phyloP scores from a whole-genome alignment of 805 yeast species.

The Lachancea nothofagi region DNA sequence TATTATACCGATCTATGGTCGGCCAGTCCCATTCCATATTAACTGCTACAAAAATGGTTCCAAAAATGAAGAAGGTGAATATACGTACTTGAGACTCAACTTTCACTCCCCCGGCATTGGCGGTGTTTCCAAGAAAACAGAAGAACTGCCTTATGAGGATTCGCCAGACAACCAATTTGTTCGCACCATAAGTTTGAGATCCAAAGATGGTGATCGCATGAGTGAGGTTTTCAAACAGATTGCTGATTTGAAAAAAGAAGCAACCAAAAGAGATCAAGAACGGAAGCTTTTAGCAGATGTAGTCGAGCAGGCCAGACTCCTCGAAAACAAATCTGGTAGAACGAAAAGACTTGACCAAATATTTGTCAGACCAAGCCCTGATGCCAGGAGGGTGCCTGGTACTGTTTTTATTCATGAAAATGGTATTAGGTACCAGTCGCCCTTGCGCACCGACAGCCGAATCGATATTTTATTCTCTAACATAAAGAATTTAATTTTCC shows the following conservation, averaged over 20 bases:
- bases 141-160: constrained; percentile 88
- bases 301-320: constrained; percentile 80
- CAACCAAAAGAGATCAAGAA: constrained; percentile 85
- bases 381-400: constrained; percentile 93
- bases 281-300: constrained; percentile 90
- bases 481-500: constrained; percentile 90
- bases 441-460: constrained; percentile 75
- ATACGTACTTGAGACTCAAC: constrained; percentile 81
- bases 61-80: constrained; percentile 94
- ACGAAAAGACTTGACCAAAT: constrained; percentile 84
- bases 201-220: constrained; percentile 88
- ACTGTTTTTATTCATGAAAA: constrained; percentile 87
- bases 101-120: constrained; percentile 90
- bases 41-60: constrained; percentile 91
- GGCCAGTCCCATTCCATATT: constrained; percentile 97
- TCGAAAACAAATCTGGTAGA: constrained; percentile 78
- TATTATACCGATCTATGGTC: constrained; percentile 83
- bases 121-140: constrained; percentile 59
- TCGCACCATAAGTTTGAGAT: constrained; percentile 80
- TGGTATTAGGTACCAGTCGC: constrained; percentile 90
- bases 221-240: constrained; percentile 83
- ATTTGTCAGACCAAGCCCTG: constrained; percentile 92
- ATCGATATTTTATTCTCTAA: constrained; percentile 86
- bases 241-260: constrained; percentile 85
- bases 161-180: constrained; percentile 80